Conservation (phyloP, 441 rosid species). For the Bruguiera hainesii region DNA sequence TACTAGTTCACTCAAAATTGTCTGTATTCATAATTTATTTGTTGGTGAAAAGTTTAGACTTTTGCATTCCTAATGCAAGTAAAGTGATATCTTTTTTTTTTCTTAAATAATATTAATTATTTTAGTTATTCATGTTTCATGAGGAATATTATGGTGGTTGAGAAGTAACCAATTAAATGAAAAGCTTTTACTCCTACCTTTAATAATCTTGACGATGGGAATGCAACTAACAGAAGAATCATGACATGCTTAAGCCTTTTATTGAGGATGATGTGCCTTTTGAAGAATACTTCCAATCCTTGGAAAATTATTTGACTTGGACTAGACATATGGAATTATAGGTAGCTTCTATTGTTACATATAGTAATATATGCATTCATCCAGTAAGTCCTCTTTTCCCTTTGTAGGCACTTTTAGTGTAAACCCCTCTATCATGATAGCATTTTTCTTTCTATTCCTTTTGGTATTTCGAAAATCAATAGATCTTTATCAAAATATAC, state of each 20-base stretch:
- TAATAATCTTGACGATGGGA: conserved; percentile 20
- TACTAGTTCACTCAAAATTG: background rate
- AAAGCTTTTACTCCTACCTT: background rate
- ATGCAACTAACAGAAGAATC: conserved; percentile 51
- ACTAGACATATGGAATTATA: conserved; percentile 96
- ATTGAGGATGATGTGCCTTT: conserved; percentile 89
- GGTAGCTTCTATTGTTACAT: conserved; percentile 85
- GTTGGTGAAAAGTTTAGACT: background rate
- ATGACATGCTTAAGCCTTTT: conserved; percentile 82
- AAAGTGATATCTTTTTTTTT: conserved; percentile 9
- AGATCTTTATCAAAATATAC: too few species aligned
- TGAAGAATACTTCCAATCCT: conserved; percentile 72
- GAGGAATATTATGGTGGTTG: conserved; percentile 3
- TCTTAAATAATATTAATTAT: background rate
- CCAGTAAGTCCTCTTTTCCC: conserved; percentile 37
- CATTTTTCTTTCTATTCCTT: background rate
- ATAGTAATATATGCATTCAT: conserved; percentile 81
- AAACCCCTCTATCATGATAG: background rate
- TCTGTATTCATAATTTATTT: background rate
- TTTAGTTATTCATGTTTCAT: conserved; percentile 6
- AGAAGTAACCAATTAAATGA: background rate
- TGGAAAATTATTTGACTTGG: conserved; percentile 91
- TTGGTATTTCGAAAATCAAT: background rate
- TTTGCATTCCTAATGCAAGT: background rate
- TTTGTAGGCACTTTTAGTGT: background rate